These are phyloP conservation scores for Cavenderia fasciculata DNA, from an alignment of 78 protist genomes.

Conservation along the genomic window DNA sequence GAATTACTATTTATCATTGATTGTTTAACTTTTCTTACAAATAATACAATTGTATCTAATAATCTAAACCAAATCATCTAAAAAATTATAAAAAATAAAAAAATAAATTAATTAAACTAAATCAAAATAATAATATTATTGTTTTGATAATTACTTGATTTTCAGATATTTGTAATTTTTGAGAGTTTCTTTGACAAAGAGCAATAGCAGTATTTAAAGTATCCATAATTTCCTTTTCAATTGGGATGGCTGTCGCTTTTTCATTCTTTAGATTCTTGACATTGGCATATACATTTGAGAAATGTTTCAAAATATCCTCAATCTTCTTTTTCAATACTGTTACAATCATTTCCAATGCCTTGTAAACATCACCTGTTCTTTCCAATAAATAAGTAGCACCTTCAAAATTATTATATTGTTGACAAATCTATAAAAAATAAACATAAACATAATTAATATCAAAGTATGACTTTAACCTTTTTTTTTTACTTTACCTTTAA, in stretches of 20 bases:
- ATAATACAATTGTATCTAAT: conserved; percentile 47
- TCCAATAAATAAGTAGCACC: conserved; percentile 77
- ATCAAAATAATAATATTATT: neutral
- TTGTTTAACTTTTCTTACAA: conserved; percentile 30
- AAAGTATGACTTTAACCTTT: neutral
- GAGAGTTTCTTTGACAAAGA: conserved; percentile 64
- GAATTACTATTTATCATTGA: neutral
- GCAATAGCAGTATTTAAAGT: conserved; percentile 31
- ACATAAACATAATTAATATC: neutral
- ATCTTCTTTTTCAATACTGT: conserved; percentile 2
- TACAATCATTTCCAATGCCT: conserved; percentile 73
- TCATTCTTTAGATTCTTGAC: conserved; percentile 48
- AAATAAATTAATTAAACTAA: neutral
- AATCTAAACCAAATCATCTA: conserved; percentile 63
- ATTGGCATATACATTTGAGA: conserved; percentile 31
- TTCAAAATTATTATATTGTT: conserved; percentile 76
- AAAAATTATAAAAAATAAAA: too few relatives aligned
- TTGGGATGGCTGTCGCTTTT: neutral
- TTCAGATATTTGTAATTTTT: conserved; percentile 28
- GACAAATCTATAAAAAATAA: conserved; percentile 38
- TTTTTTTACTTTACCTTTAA: conserved; percentile 6
- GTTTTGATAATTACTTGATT: conserved; percentile 21
- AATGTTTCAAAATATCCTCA: conserved; percentile 19
- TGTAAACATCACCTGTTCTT: conserved; percentile 76
- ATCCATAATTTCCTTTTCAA: conserved; percentile 50